Base-by-base conservation (phyloP, 1,284 basidiomycete genomes). In the Pterulicium gracile region DNA sequence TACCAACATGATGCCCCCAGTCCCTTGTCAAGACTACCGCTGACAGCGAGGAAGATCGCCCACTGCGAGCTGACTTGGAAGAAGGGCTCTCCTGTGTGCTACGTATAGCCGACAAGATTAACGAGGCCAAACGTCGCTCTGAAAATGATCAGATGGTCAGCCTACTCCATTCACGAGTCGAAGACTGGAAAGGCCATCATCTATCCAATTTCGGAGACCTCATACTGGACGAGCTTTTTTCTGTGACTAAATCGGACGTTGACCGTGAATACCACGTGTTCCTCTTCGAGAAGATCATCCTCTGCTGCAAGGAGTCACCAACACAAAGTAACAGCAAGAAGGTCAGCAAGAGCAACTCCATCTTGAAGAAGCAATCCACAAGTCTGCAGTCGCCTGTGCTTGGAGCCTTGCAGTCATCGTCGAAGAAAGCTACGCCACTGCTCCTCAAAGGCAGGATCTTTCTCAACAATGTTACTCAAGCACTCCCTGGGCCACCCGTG, bases 181-280 rank as follows among this genome's bases (percentile, higher is more conserved):
- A 96, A 54, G 95, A 99, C 63, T 99, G 96, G 96, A 98, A 98
- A 64, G 95, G 95, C 3, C 96, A 98, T 66, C 89, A 95, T 59
- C 75, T 97, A 39, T 81, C 81, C 55, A 88, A 90, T 55, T 98
- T 99, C 56, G 96, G 96, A 50, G 79, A 87, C 51, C 81, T 99
- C 42, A 74, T 95, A 27, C 79, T 98, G 18, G 92, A 97, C 60
- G 95, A 98, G 61, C 78, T 92, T 50, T 98, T 98, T 64, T 81
- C 86, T 52, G 96, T 98, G 46, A 93, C 89, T 55, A 99, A 98
- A 67, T 89, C 86, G 51, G 93, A 96, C 51, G 89, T 93, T 55
- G 93, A 98, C 61, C 78, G 95, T 54, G 96, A 98, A 62, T 98
- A 98, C 59, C 92, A 96, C 58, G 94, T 99, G 48, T 99, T 98